A percentile compares a stretch with the other conserved stretches of the same genome.
phyloP scores from a whole-genome alignment of 768 basidiomycete genomes.

The Lactifluus piperatus region DNA sequence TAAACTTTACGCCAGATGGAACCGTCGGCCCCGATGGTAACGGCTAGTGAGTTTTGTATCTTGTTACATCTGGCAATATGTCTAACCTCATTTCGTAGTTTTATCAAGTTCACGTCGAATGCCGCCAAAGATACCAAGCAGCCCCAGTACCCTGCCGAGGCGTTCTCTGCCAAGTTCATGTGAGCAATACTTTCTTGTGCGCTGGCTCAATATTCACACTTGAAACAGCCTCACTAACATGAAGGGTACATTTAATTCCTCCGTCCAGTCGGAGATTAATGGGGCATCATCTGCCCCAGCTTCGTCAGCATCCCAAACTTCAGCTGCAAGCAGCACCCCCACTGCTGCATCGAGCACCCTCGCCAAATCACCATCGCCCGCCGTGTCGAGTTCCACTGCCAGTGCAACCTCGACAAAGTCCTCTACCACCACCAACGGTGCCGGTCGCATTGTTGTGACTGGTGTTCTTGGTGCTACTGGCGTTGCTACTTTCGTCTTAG shows the following conservation, averaged over 20 bases:
- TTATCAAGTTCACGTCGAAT: constrained; percentile 67
- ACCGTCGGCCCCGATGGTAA: constrained; percentile 45
- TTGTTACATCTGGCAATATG: background rate
- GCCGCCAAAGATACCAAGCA: constrained; percentile 41
- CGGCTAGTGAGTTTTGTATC: constrained; percentile 40
- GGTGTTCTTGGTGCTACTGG: constrained; percentile 20
- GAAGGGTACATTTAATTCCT: constrained; percentile 58
- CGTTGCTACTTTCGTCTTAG: constrained; percentile 14
- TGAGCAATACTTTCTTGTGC: constrained; percentile 30
- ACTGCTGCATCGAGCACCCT: constrained; percentile 5
- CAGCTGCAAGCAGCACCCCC: constrained; percentile 23
- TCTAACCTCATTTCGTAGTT: constrained; percentile 34
- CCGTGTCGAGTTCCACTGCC: constrained; percentile 6
- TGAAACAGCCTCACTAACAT: constrained; percentile 49
- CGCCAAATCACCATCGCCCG: constrained; percentile 11
- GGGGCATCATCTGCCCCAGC: constrained; percentile 38
- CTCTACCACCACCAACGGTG: constrained; percentile 15
- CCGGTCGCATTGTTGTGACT: constrained; percentile 12
- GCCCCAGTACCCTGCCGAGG: constrained; percentile 49
- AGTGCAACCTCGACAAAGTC: background rate
- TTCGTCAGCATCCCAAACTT: background rate
- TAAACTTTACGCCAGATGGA: constrained; percentile 44
- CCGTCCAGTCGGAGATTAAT: constrained; percentile 48
- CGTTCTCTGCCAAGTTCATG: constrained; percentile 78
- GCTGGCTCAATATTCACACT: background rate